phyloP scores from a whole-genome alignment of 495 filamentous ascomycete genomes.

The Neurospora tetrasperma region DNA sequence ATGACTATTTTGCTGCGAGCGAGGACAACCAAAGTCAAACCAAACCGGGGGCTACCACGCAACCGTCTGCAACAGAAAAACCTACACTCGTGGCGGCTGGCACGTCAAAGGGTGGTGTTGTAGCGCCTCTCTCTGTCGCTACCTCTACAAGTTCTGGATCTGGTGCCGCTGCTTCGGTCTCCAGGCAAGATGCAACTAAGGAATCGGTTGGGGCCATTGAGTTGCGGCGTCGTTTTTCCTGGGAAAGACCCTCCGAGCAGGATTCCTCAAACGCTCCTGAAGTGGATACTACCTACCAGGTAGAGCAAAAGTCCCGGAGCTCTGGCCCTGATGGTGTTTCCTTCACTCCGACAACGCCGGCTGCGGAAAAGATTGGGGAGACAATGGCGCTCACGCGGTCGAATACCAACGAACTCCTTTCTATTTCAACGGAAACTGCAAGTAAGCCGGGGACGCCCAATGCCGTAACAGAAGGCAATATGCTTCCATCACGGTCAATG shows the following conservation, averaged over 20 bases:
- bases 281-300: neutral
- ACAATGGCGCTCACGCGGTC: neutral
- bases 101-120: neutral
- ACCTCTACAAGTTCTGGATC: neutral
- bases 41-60: neutral
- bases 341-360: neutral
- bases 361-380: neutral
- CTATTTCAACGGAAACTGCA: neutral
- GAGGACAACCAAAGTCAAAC: slow-evolving; percentile 14
- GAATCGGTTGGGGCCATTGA: neutral
- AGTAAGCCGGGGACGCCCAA: slow-evolving; percentile 16
- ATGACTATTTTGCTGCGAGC: slow-evolving; percentile 29
- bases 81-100: neutral
- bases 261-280: neutral
- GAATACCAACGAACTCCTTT: neutral
- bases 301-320: slow-evolving; percentile 6
- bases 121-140: neutral
- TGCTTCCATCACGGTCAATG: slow-evolving; percentile 16
- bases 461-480: slow-evolving; percentile 28
- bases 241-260: slow-evolving; percentile 34
- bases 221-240: slow-evolving; percentile 39
- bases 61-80: neutral
- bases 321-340: slow-evolving; percentile 1
- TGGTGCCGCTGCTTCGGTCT: neutral
- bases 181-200: neutral